These are phyloP conservation scores for Saitozyma sp. DNA, from an alignment of 768 basidiomycete genomes.

Conservation along the genomic window DNA sequence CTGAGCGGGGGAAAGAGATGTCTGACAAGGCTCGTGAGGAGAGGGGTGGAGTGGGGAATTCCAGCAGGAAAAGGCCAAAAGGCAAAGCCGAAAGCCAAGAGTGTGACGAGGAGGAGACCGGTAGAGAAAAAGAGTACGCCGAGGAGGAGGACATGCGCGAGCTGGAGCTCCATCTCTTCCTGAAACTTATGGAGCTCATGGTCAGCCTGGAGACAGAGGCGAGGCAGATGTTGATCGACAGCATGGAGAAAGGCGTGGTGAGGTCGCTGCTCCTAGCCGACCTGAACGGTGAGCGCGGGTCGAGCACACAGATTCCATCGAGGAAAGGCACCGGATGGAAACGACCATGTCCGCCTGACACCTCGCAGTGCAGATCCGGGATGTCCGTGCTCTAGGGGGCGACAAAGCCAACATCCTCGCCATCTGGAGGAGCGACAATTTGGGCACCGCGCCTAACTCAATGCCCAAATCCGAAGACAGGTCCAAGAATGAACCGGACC, in stretches of 20 bases:
- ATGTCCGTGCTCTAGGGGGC: constrained; percentile 37
- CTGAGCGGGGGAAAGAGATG: too few relatives aligned
- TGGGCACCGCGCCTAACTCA: too few relatives aligned
- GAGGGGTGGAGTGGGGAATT: too few relatives aligned
- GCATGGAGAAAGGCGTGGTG: constrained; percentile 43
- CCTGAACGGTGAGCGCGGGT: constrained; percentile 46
- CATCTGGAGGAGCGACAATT: constrained; percentile 32
- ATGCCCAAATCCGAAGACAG: background rate
- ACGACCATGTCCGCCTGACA: background rate
- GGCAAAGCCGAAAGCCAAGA: too few relatives aligned
- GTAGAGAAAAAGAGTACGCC: too few relatives aligned
- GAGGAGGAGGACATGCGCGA: constrained; percentile 12
- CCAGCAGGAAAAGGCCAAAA: too few relatives aligned
- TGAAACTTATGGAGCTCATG: constrained; percentile 26
- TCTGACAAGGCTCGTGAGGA: too few relatives aligned
- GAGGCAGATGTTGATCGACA: constrained; percentile 44
- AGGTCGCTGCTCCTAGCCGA: constrained; percentile 49
- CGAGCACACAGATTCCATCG: too few relatives aligned
- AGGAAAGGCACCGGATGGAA: background rate
- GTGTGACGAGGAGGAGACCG: constrained; percentile 1
- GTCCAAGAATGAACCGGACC: background rate
- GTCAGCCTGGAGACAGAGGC: constrained; percentile 45
- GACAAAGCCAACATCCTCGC: constrained; percentile 29
- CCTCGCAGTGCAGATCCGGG: constrained; percentile 44
- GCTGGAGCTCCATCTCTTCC: constrained; percentile 27